Conservation (phyloP, 2,329 filamentous ascomycete genomes). For the Claviceps sp. region DNA sequence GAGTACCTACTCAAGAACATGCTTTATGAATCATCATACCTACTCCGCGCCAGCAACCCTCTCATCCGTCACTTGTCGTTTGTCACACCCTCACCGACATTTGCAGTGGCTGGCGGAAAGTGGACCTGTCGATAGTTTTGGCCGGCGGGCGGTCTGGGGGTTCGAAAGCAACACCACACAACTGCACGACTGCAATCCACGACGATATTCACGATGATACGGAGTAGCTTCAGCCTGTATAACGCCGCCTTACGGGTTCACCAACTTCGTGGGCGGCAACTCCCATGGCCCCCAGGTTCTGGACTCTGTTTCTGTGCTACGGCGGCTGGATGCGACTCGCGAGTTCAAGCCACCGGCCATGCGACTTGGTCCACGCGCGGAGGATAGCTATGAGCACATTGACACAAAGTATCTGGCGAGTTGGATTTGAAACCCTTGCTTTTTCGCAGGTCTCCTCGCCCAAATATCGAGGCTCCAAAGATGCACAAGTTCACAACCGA, state of each 20-base stretch:
- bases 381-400: background rate
- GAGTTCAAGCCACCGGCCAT: too few relatives aligned
- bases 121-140: slow-evolving; percentile 3
- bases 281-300: background rate
- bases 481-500: background rate
- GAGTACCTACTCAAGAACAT: background rate
- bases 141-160: slow-evolving; percentile 2
- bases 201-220: too few relatives aligned
- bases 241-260: too few relatives aligned
- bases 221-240: too few relatives aligned
- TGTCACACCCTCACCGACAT: slow-evolving; percentile 6
- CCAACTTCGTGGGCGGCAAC: background rate
- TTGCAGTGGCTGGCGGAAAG: slow-evolving; percentile 2
- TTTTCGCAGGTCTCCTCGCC: background rate
- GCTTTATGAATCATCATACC: background rate
- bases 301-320: background rate
- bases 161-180: background rate
- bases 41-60: background rate
- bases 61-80: background rate
- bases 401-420: background rate
- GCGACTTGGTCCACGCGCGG: background rate
- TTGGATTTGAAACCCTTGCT: background rate
- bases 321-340: too few relatives aligned
- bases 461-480: background rate
- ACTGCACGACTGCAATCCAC: background rate